These are phyloP conservation scores for Scenedesmus sp. DNA, from an alignment of 163 green algal species.

Conservation along the genomic window DNA sequence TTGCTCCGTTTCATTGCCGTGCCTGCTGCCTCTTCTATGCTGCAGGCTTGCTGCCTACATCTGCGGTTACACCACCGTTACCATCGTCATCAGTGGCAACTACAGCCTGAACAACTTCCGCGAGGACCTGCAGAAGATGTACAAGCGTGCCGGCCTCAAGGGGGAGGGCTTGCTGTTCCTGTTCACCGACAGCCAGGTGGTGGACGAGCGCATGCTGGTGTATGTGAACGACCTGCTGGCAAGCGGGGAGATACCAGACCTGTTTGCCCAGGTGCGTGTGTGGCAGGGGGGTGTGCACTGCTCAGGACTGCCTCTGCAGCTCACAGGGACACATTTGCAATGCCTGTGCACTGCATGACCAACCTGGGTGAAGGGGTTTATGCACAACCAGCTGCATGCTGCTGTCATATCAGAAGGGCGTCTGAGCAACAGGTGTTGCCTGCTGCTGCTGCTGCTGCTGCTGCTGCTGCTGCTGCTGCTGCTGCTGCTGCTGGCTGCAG, in stretches of 20 bases:
- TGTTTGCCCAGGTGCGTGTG: conserved; percentile 78
- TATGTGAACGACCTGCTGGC: conserved; percentile 95
- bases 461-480: too few relatives aligned
- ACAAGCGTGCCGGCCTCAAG: conserved; percentile 85
- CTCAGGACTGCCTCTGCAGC: not conserved
- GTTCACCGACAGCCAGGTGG: conserved; percentile 88
- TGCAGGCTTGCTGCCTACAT: conserved; percentile 78
- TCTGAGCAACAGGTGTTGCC: not conserved
- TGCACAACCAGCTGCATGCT: too few relatives aligned
- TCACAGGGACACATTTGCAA: not conserved
- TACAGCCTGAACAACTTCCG: conserved; percentile 87
- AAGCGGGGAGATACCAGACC: conserved; percentile 87
- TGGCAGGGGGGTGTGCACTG: not conserved
- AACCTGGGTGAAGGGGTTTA: too few relatives aligned
- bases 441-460: too few relatives aligned
- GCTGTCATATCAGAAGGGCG: not conserved
- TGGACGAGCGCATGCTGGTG: conserved; percentile 93
- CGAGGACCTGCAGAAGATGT: conserved; percentile 92
- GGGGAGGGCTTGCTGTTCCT: conserved; percentile 87
- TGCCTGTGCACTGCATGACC: not conserved
- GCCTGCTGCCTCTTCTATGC: not conserved
- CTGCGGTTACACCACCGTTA: conserved; percentile 78
- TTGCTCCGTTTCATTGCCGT: not conserved
- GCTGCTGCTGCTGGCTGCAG: too few relatives aligned
- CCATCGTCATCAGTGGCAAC: conserved; percentile 84